A percentile compares a stretch with the other conserved stretches of the same genome.
Evolutionary conservation across 2,329 filamentous ascomycete species (phyloP).

Genomic region (Pseudofabraea citricarpa): DNA sequence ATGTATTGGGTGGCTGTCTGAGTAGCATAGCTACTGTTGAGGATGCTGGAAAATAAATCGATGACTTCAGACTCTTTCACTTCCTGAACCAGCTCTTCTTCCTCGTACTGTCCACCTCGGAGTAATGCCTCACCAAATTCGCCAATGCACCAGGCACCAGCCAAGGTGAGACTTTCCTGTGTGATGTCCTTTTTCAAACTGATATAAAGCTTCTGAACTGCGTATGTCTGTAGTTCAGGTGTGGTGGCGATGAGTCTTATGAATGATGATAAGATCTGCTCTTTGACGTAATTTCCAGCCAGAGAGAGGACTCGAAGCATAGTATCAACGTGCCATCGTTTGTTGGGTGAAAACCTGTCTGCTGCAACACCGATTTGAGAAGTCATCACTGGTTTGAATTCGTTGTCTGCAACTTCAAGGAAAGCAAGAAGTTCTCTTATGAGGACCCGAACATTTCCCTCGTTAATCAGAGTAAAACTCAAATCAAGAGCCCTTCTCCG

Average conservation of each 20-base stretch:
- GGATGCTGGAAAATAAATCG: constrained; percentile 85
- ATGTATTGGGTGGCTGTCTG: constrained; percentile 95
- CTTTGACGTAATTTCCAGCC: constrained; percentile 95
- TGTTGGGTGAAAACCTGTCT: constrained; percentile 92
- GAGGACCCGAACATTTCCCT: constrained; percentile 88
- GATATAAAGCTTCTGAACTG: constrained; percentile 88
- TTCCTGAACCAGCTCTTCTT: constrained; percentile 76
- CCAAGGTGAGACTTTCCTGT: constrained; percentile 89
- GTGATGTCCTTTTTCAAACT: constrained; percentile 95
- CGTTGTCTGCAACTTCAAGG: constrained; percentile 93
- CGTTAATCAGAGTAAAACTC: constrained; percentile 97
- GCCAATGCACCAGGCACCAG: constrained; percentile 95
- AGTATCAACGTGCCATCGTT: constrained; percentile 97
- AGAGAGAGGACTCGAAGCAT: constrained; percentile 92
- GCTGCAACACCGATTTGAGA: constrained; percentile 96
- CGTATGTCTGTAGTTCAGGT: constrained; percentile 91
- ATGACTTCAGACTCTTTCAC: constrained; percentile 88
- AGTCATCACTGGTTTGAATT: constrained; percentile 98
- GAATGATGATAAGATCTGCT: constrained; percentile 95
- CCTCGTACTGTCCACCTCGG: constrained; percentile 84
- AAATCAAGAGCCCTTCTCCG: constrained; percentile 90
- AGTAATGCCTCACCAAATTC: constrained; percentile 93
- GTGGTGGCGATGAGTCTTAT: constrained; percentile 93
- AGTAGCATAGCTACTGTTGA: constrained; percentile 91
- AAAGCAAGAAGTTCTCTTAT: constrained; percentile 93